Conservation (phyloP, 2,329 filamentous ascomycete genomes). For the Bertia moriformis region DNA sequence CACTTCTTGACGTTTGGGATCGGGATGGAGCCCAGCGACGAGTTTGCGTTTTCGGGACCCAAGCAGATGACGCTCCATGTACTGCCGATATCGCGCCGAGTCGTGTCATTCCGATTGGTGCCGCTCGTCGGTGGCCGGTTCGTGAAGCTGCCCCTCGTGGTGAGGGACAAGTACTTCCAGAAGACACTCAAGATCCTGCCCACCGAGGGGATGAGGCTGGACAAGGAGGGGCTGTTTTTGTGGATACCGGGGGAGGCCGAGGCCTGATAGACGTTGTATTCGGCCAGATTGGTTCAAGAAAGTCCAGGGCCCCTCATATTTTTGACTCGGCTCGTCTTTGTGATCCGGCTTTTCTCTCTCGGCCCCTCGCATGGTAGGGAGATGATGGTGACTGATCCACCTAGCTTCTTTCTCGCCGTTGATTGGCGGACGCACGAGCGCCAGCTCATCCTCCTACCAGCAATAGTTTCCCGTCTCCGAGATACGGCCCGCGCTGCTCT, state of each 20-base stretch:
- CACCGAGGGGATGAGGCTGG: conserved; percentile 55
- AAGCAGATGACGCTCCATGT: conserved; percentile 71
- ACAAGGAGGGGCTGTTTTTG: conserved; percentile 48
- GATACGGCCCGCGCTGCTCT: too few relatives aligned
- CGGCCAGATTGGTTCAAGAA: not conserved
- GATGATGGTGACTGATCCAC: too few relatives aligned
- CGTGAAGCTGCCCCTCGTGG: conserved; percentile 59
- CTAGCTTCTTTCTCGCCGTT: too few relatives aligned
- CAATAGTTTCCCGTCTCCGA: too few relatives aligned
- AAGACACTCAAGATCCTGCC: conserved; percentile 72
- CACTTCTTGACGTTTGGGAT: conserved; percentile 91
- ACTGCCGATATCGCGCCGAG: conserved; percentile 65
- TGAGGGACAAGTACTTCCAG: conserved; percentile 84
- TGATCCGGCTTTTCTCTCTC: too few relatives aligned
- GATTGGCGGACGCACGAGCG: too few relatives aligned
- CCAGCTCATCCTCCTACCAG: too few relatives aligned
- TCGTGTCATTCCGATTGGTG: conserved; percentile 60
- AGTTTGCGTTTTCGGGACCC: conserved; percentile 82
- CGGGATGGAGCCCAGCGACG: conserved; percentile 79
- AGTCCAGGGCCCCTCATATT: too few relatives aligned
- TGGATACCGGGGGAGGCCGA: conserved; percentile 37
- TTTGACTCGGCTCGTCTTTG: too few relatives aligned
- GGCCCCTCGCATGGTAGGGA: too few relatives aligned
- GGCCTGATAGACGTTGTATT: not conserved
- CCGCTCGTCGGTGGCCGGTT: conserved; percentile 52